Base-by-base conservation (phyloP, 768 basidiomycete genomes). In the Xanthoconium purpureum region DNA sequence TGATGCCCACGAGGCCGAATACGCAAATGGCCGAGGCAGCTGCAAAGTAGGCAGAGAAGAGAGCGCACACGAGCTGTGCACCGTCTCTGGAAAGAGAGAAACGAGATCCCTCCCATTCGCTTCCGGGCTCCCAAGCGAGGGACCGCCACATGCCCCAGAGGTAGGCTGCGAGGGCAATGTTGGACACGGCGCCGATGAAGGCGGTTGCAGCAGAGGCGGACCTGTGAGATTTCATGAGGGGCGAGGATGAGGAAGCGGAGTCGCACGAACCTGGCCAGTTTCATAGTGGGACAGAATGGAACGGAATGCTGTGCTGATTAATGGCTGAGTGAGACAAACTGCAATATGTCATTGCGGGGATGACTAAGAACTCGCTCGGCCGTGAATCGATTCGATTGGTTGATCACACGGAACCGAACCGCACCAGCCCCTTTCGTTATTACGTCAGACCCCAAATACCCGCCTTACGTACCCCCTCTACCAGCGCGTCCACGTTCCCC, bases 401-500 rank as follows among this genome's bases (percentile, higher is more conserved):
- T 8, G 30, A 33, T 24, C 36, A 12, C 17, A 29, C 33, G 37
- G 48, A 39, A 12, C 37, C 37, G 49, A 17, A 5, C 11, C 36
- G 28, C 37, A 2, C 29, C 35, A 38, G 24, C 36, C 24, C 48
- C 28, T 43, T 40, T n/a, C 57, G 35, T 28, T 15, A 37, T 29
- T 66, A 81, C 35, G 72, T 84, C 54, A 92, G 69, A 7, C 93
- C 91, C 91, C 91, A 95, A 53, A 94, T 84, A 0, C 92, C 91
- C 0, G 90, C 91, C 71, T 85, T 89, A 58, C 87, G 78, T 35
- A 96, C 89, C 0, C 92, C 87, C 59, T 92, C 91, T 6, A 96
- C 91, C 11, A 96, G 78, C 32, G 89, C 88, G 68, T 95, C 94
- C 3, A 96, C 94, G 68, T 96, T 95, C 5, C 91, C 93, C 43